Conservation (phyloP, 345 rosid genomes). For the Euclidium syriacum region DNA sequence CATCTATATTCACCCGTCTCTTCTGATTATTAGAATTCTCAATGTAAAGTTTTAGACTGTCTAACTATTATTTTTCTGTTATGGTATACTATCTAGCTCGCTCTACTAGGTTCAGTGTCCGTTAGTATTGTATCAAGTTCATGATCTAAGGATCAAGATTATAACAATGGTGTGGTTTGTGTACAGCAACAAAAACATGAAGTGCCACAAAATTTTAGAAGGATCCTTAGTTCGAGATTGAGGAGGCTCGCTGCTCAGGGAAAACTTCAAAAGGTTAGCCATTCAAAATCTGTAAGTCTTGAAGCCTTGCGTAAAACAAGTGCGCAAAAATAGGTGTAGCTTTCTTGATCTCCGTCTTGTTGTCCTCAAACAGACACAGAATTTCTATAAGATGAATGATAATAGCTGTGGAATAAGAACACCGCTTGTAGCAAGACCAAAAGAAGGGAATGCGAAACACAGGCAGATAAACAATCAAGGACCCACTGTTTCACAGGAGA, state of each 20-base stretch:
- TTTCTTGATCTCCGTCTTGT: slow-evolving; percentile 13
- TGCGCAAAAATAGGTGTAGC: neutral
- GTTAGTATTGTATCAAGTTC: slow-evolving; percentile 1
- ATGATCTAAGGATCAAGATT: neutral
- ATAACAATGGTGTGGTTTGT: slow-evolving; percentile 6
- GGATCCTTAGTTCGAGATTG: slow-evolving; percentile 57
- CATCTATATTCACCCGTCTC: neutral
- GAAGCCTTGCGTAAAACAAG: slow-evolving; percentile 23
- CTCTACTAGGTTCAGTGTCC: slow-evolving; percentile 1
- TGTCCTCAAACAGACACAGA: slow-evolving; percentile 47
- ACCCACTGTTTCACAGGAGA: slow-evolving; percentile 20
- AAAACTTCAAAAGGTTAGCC: slow-evolving; percentile 66
- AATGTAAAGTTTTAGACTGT: neutral
- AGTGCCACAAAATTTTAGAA: slow-evolving; percentile 57
- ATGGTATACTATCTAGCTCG: too few relatives aligned
- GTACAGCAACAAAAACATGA: slow-evolving; percentile 54
- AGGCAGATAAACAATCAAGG: slow-evolving; percentile 30
- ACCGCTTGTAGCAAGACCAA: slow-evolving; percentile 36
- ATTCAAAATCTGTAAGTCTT: slow-evolving; percentile 27
- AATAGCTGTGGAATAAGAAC: slow-evolving; percentile 36
- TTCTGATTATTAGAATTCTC: neutral
- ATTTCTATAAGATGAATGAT: slow-evolving; percentile 49
- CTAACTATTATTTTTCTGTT: neutral
- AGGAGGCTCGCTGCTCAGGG: slow-evolving; percentile 69
- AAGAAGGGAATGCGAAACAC: slow-evolving; percentile 23